Evolutionary conservation across 495 filamentous ascomycete species (phyloP), one percentile per base, ranked within the genome.

Genomic region (Hypoxylon subgilvum): DNA sequence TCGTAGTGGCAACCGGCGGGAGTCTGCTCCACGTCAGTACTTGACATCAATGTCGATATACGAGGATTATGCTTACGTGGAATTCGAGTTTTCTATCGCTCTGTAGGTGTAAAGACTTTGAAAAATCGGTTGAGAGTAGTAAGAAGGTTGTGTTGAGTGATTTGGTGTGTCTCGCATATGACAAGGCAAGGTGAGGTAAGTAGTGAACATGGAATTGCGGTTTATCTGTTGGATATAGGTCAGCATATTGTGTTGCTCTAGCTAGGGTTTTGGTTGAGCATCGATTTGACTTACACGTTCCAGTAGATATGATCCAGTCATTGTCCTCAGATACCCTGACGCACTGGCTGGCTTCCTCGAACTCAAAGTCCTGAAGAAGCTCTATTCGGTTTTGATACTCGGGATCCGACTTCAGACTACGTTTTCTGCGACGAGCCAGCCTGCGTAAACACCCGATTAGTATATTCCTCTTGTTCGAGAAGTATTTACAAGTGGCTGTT

Each of bases 251-350:
- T 3, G 23, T 3, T 27, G 23, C 23, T 27, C 23, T 27, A 8
- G 23, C 23, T 27, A 27, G 3, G 8, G 3, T 27, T 3, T 27
- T 8, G 23, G 23, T 27, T 8, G 21, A 10, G 6, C 0, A 28
- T 21, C 16, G 10, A 35, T 6, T 17, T 8, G 36, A 64, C 61
- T 13, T 64, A 64, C 61, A 81, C 70, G 74, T 84, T 82, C 93
- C 94, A 60, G 93, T 95, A 63, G 91, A 96, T 89, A 97, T 95
- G 7, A 96, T 90, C 90, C 94, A 99, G 66, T 97, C 87, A 28
- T 93, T 92, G 83, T 99, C 95, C 52, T 97, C 94, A 69, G 90
- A 96, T 25, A 91, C 88, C 27, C 91, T 79, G 39, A 99, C 81
- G 69, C 93, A 97, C 38, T 87, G 83, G 69, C 92, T 96, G n/a